Conservation (phyloP, 768 basidiomycete genomes). For the Daedaleopsis nitida region DNA sequence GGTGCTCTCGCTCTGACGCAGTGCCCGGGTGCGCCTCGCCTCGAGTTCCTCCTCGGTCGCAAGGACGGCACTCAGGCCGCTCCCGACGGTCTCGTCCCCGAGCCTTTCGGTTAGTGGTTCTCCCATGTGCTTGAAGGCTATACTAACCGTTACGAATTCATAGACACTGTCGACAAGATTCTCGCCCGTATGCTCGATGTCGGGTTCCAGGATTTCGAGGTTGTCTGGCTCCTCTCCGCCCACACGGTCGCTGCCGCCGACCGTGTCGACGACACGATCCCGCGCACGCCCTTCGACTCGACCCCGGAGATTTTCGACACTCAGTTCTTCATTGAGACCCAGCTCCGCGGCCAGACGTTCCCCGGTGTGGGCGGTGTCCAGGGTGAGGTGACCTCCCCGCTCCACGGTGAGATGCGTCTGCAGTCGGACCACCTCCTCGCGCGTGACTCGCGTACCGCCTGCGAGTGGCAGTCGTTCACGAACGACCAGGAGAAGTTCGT, state of each 20-base stretch:
- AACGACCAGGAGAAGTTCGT: constrained; percentile 26
- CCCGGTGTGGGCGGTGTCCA: constrained; percentile 34
- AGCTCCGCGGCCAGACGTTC: constrained; percentile 45
- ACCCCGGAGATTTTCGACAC: constrained; percentile 46
- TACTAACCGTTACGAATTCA: background rate
- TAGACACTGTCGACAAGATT: constrained; percentile 25
- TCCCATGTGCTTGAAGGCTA: background rate
- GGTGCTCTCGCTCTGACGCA: constrained; percentile 36
- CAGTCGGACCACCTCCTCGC: constrained; percentile 31
- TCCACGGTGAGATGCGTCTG: constrained; percentile 34
- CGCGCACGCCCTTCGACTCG: constrained; percentile 47
- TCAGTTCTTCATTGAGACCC: constrained; percentile 47
- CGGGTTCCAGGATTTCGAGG: constrained; percentile 35
- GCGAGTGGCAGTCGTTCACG: constrained; percentile 32
- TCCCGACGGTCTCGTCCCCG: constrained; percentile 21
- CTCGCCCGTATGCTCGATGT: constrained; percentile 37
- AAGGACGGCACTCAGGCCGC: constrained; percentile 14
- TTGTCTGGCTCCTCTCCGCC: constrained; percentile 39
- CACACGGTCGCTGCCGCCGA: constrained; percentile 24
- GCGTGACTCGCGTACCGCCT: constrained; percentile 32
- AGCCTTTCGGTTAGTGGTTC: constrained; percentile 11
- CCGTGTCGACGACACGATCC: constrained; percentile 27
- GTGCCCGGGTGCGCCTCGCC: constrained; percentile 39
- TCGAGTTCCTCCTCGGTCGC: constrained; percentile 39
- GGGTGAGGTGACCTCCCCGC: constrained; percentile 31